Evolutionary conservation across 495 filamentous ascomycete genomes (phyloP), one percentile per base, ranked within the genome.

Genomic region (Penicillium parvum): DNA sequence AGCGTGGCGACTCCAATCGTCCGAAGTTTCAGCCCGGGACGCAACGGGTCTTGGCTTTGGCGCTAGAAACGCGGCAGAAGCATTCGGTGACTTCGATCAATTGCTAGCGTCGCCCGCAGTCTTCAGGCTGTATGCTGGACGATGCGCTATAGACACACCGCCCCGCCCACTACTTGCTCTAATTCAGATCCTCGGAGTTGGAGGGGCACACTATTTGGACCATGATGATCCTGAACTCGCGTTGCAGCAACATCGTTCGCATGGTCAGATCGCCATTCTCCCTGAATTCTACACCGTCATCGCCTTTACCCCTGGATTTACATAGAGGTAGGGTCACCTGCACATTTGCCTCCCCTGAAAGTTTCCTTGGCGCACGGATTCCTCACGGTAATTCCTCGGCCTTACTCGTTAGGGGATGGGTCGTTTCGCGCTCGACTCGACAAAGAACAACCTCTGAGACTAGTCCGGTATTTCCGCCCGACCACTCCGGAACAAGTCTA

Each of bases 31-130:
- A 43, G 32, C 21, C 49, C 44, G 47, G 50, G 37, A 55, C 25
- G 36, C 53, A 55, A 49, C 43, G 47, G 40, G 47, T 59, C 59
- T 65, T 63, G 50, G 59, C 54, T 58, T 56, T 29, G 55, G 45
- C 62, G 55, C 62, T 65, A 65, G 60, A 65, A 65, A 43, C 49
- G 51, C 52, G 47, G 49, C 53, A 63, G 57, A 65, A 64, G 56
- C 50, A 51, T 55, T 51, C 37, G 39, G 50, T 26, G 32, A 14
- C 43, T 52, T 52, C 33, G 35, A 47, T 49, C 48, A 47, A 43
- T 51, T n/a, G n/a, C n/a, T 55, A 55, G 52, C 52, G 52, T 42
- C 35, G 26, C 14, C 26, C 26, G 45, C 25, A 49, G 29, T 49
- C 34, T 34, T 40, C 35, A 37, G 21, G 35, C 36, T 43, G 28